phyloP scores from a whole-genome alignment of 2,329 filamentous ascomycete species.

The Talaromyces albobiverticillius region DNA sequence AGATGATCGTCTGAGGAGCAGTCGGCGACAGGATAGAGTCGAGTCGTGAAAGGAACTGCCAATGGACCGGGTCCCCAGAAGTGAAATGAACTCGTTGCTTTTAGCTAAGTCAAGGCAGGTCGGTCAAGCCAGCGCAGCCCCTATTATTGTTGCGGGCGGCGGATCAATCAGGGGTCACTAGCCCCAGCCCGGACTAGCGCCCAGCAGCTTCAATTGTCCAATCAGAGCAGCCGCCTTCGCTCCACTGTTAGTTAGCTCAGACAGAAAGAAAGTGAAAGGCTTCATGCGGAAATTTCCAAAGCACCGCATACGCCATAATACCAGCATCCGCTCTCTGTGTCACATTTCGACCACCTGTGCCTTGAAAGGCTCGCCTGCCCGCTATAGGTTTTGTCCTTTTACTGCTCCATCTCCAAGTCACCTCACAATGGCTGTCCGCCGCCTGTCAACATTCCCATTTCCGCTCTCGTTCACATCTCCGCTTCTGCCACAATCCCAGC shows the following conservation, averaged over 20 bases:
- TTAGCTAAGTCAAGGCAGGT: too few relatives aligned
- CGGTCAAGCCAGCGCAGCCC: constrained; percentile 10
- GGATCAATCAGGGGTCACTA: constrained; percentile 29
- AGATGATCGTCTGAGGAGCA: constrained; percentile 8
- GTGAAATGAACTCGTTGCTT: not conserved
- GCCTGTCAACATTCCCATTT: constrained; percentile 8
- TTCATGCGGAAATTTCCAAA: constrained; percentile 7
- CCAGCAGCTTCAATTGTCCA: constrained; percentile 7
- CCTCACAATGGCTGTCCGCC: constrained; percentile 7
- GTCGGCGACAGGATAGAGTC: constrained; percentile 10
- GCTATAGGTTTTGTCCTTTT: too few relatives aligned
- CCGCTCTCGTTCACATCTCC: constrained; percentile 5
- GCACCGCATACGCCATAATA: not conserved
- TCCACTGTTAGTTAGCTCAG: too few relatives aligned
- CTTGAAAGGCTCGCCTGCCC: not conserved
- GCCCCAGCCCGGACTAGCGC: constrained; percentile 28
- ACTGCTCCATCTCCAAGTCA: too few relatives aligned
- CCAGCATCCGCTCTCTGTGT: constrained; percentile 1
- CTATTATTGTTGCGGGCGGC: constrained; percentile 15
- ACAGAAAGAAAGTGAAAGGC: constrained; percentile 5
- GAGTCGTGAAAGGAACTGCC: not conserved
- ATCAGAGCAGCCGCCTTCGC: not conserved
- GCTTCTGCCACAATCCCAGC: constrained; percentile 4
- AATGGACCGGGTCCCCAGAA: not conserved
- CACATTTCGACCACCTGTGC: too few relatives aligned